Evolutionary conservation across 257 asterid species (phyloP).

Genomic region (Striga asiatica): DNA sequence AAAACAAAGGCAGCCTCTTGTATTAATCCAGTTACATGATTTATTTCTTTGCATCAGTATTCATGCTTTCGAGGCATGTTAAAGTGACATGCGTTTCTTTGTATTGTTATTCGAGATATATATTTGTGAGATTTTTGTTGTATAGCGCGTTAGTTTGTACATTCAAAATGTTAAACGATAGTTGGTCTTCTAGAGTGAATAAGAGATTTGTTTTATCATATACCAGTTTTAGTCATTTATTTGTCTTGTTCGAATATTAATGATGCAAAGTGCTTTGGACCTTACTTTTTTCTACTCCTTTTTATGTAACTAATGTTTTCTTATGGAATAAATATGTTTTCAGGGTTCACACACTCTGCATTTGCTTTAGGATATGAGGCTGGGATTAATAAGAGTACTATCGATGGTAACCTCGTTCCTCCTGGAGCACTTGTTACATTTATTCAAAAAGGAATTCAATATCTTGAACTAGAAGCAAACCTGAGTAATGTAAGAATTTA

Average conservation of each 20-base stretch:
- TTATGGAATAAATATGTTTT: conserved; percentile 15
- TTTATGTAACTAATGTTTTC: conserved; percentile 3
- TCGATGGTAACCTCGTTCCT: conserved; percentile 86
- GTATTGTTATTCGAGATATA: background rate
- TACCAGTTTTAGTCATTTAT: background rate
- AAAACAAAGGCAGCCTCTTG: too few relatives aligned
- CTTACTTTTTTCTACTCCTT: background rate
- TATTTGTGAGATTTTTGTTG: background rate
- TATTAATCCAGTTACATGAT: too few relatives aligned
- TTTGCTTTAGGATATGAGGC: conserved; percentile 92
- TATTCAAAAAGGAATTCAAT: conserved; percentile 88
- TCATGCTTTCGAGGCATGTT: too few relatives aligned
- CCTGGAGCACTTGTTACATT: conserved; percentile 87
- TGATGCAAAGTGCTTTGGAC: background rate
- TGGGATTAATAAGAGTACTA: conserved; percentile 57
- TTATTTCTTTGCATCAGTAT: too few relatives aligned
- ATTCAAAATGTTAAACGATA: background rate
- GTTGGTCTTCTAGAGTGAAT: background rate
- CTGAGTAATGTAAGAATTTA: conserved; percentile 45
- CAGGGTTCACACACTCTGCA: conserved; percentile 90
- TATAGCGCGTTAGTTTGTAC: background rate
- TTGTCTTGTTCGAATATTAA: background rate
- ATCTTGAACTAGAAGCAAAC: conserved; percentile 90
- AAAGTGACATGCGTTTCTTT: background rate
- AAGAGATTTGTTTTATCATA: background rate